Conservation (phyloP, 441 rosid genomes). For the Eruca vesicaria region DNA sequence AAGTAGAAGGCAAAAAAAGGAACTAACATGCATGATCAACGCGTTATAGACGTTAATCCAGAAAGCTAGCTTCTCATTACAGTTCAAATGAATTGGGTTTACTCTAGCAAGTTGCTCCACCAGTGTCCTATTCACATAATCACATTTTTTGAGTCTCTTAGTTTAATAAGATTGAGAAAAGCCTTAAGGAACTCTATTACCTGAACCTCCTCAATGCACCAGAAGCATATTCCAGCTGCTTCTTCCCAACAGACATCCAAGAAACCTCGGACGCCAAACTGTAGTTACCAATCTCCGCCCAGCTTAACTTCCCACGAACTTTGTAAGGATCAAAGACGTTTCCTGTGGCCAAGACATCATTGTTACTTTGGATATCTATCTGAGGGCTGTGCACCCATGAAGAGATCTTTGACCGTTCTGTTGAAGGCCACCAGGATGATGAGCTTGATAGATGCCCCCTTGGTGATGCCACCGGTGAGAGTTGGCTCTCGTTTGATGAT, state of each 20-base stretch:
- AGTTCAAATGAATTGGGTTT: conserved; percentile 61
- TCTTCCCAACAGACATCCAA: conserved; percentile 82
- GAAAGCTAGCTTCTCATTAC: conserved; percentile 74
- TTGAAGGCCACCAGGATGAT: conserved; percentile 73
- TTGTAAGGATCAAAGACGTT: conserved; percentile 65
- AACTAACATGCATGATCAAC: conserved; percentile 73
- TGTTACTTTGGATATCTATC: conserved; percentile 51
- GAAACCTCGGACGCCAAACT: conserved; percentile 60
- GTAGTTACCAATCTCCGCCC: conserved; percentile 65
- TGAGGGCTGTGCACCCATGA: conserved; percentile 83
- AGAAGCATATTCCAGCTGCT: conserved; percentile 68
- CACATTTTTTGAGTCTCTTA: conserved; percentile 1
- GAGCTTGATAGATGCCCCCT: conserved; percentile 69
- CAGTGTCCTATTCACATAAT: conserved; percentile 48
- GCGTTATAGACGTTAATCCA: conserved; percentile 77
- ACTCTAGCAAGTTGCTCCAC: conserved; percentile 59
- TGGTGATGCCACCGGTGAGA: conserved; percentile 54
- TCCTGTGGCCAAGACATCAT: conserved; percentile 54
- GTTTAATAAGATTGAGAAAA: background rate
- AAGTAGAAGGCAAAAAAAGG: conserved; percentile 6
- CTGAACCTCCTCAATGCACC: conserved; percentile 70
- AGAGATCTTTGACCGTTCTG: conserved; percentile 61
- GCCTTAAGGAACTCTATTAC: conserved; percentile 28
- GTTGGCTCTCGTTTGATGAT: conserved; percentile 50
- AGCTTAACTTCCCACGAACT: conserved; percentile 65